Evolutionary conservation across 1,284 basidiomycete genomes (phyloP).

Genomic region (Trametes hirsuta): DNA sequence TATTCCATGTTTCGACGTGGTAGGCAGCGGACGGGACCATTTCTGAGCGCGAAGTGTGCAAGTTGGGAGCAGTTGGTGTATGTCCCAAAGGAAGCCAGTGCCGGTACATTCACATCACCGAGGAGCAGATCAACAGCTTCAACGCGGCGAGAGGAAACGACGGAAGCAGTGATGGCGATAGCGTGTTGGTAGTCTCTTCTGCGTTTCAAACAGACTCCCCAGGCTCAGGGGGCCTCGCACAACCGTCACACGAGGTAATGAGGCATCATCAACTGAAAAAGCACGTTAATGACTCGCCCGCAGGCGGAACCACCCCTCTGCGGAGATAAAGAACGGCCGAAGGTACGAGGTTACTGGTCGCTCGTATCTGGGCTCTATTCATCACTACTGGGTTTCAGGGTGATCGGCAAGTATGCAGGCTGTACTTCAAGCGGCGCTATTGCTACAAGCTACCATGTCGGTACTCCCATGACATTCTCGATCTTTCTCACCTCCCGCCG

Average conservation of each 20-base stretch:
- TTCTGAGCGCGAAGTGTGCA: constrained; percentile 15
- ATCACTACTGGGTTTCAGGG: background rate
- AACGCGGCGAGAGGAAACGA: background rate
- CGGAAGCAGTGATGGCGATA: background rate
- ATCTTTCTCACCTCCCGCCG: constrained; percentile 1
- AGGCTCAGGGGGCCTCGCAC: no score
- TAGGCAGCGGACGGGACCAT: constrained; percentile 5
- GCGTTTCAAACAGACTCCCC: no score
- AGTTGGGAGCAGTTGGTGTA: constrained; percentile 6
- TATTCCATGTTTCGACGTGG: background rate
- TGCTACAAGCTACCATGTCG: constrained; percentile 2
- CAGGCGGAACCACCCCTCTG: no score
- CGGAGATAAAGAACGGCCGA: no score
- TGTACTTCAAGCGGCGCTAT: background rate
- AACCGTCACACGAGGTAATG: no score
- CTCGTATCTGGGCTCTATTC: background rate
- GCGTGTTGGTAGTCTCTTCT: background rate
- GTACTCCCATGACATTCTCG: constrained; percentile 8
- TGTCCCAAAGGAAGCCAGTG: constrained; percentile 13
- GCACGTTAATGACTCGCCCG: no score
- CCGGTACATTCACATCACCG: constrained; percentile 9
- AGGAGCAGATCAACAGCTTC: background rate
- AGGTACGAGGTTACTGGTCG: background rate
- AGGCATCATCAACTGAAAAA: no score
- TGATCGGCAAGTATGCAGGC: constrained; percentile 1